phyloP scores from a whole-genome alignment of 768 basidiomycete genomes.

The Baorangia bicolor region DNA sequence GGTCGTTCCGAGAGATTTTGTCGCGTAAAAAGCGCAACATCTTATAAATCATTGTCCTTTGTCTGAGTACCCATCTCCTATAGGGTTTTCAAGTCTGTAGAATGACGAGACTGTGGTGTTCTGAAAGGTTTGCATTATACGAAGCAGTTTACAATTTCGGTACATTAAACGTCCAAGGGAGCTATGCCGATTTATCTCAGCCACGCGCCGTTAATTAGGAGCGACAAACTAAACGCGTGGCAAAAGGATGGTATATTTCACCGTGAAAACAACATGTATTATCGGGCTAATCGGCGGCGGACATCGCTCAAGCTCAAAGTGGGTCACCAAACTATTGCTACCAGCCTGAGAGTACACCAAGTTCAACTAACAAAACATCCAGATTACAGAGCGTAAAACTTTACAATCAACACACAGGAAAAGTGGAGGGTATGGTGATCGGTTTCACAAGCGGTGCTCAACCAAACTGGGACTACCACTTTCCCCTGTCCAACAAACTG shows the following conservation, averaged over 20 bases:
- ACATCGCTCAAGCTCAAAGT: slow-evolving; percentile 10
- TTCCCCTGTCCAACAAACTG: not conserved
- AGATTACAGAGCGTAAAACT: slow-evolving; percentile 9
- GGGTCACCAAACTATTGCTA: not conserved
- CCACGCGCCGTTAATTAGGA: not conserved
- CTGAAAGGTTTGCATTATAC: too few relatives aligned
- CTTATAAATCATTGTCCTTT: too few relatives aligned
- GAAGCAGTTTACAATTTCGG: too few relatives aligned
- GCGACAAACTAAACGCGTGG: not conserved
- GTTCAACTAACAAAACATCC: slow-evolving; percentile 7
- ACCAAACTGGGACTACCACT: slow-evolving; percentile 1
- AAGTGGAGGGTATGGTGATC: slow-evolving; percentile 1
- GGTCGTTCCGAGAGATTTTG: too few relatives aligned
- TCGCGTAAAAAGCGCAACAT: too few relatives aligned
- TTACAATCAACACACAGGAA: slow-evolving; percentile 4
- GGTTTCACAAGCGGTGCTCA: slow-evolving; percentile 1
- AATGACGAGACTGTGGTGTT: too few relatives aligned
- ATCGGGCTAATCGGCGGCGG: slow-evolving; percentile 17
- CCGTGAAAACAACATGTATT: not conserved
- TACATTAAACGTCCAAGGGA: not conserved
- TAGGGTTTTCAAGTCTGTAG: too few relatives aligned
- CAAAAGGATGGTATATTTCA: not conserved
- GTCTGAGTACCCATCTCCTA: too few relatives aligned
- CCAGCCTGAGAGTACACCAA: slow-evolving; percentile 4
- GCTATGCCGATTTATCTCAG: not conserved